phyloP scores from a whole-genome alignment of 1,284 basidiomycete species.

The Vanrija pseudolonga region DNA sequence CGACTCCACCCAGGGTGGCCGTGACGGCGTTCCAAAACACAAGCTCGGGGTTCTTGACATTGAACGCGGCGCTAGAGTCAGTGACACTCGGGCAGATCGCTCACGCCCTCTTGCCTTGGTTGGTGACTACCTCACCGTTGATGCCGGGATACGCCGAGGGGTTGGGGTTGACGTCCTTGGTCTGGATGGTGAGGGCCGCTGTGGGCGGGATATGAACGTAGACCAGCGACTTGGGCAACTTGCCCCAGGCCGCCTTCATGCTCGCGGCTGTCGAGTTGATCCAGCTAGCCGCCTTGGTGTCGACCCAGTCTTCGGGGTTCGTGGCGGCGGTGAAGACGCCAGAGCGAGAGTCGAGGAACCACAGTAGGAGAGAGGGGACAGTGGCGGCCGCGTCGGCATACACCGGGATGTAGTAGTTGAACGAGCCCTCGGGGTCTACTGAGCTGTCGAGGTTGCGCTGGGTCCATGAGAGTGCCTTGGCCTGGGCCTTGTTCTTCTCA shows the following conservation, averaged over 20 bases:
- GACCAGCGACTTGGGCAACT: slow-evolving; percentile 12
- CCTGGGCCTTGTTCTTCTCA: neutral
- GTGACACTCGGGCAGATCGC: neutral
- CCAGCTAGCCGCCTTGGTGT: slow-evolving; percentile 11
- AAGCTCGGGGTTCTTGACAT: neutral
- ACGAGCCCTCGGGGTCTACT: slow-evolving; percentile 6
- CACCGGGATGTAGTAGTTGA: slow-evolving; percentile 25
- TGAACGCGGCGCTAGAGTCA: neutral
- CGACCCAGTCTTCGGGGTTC: slow-evolving; percentile 19
- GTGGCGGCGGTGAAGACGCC: slow-evolving; percentile 11
- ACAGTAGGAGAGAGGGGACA: slow-evolving; percentile 18
- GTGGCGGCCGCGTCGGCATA: slow-evolving; percentile 7
- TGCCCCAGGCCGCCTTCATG: slow-evolving; percentile 10
- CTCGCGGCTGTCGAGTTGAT: slow-evolving; percentile 1
- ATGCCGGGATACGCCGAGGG: slow-evolving; percentile 5
- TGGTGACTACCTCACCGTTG: neutral
- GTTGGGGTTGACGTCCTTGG: neutral
- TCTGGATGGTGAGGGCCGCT: neutral
- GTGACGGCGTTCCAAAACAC: slow-evolving; percentile 9
- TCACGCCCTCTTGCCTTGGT: neutral
- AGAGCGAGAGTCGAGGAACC: slow-evolving; percentile 22
- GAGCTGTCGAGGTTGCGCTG: neutral
- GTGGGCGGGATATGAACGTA: slow-evolving; percentile 20
- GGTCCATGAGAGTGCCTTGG: neutral
- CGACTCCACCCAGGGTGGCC: neutral